Base-by-base conservation (phyloP, 2,329 filamentous ascomycete genomes). In the Tolypocladium cylindrosporum region DNA sequence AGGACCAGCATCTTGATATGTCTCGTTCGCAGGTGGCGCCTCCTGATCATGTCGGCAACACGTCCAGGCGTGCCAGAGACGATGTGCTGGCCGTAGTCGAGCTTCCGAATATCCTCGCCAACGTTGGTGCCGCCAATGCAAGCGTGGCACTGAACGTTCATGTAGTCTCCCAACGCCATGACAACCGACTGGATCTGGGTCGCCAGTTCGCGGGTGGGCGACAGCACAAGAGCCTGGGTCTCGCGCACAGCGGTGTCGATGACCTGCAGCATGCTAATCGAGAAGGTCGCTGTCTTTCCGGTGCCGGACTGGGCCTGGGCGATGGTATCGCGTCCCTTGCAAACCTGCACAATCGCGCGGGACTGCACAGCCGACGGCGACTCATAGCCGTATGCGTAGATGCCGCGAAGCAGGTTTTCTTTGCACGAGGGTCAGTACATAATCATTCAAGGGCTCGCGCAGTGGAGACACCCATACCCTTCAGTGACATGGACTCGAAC, bases 141-240 rank as follows among this genome's bases (percentile, higher is more conserved):
- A 60, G 94, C 93, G 69, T 99, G 94, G 77, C 94, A 99, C 76
- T 99, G 92, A 4, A 99, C 91, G 71, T 97, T 97, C 94, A 99
- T 97, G 80, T 97, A 99, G 75, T 99, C 94, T 64, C 94, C 94
- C n/a, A 99, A 84, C n/a, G 94, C 94, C 86, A 97, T 96, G 66
- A 99, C 89, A 60, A 99, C 94, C 41, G 91, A 96, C 77, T 99
- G 94, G 64, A 99, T 99, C 77, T 99, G 94, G 36, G 93, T 97
- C 52, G 94, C 94, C 63, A 99, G 80, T 82, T 99, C 94, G 71
- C 94, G 91, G 24, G 93, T 97, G 2, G 94, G 94, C 4, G 94
- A 97, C 10, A 99, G 85, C 11, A 99, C 92, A 51, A 99, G 86
- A 6, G 94, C 94, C 79, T 97, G 92, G 42, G 90, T 94, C 76